Percentiles rank a stretch among this genome's conserved stretches.
Evolutionary conservation across 78 protist genomes (phyloP).

Genomic region (Bigelowiella natans): DNA sequence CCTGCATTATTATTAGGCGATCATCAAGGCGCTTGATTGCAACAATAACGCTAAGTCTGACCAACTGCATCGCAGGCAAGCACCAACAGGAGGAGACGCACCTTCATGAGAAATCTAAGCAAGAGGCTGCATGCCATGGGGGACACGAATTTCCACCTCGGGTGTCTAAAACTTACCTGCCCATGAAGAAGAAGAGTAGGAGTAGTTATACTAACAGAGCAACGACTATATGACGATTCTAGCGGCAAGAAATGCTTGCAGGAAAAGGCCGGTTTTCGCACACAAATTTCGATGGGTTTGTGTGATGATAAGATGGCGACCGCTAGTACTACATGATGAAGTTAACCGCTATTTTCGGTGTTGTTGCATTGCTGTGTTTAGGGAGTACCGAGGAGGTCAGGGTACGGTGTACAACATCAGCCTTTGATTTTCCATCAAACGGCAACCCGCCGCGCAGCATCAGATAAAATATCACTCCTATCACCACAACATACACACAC

Average conservation of each 20-base stretch:
- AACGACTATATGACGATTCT: background rate
- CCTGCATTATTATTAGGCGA: no score
- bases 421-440: background rate
- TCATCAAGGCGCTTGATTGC: no score
- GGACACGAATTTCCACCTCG: background rate
- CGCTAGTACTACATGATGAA: background rate
- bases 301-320: background rate
- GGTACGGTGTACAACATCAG: background rate
- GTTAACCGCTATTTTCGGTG: background rate
- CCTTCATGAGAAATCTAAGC: background rate
- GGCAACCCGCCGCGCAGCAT: background rate
- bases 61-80: no score
- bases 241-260: no score
- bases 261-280: background rate
- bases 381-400: background rate
- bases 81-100: background rate
- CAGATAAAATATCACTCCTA: background rate
- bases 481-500: background rate
- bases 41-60: no score
- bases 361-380: background rate
- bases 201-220: background rate
- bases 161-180: background rate
- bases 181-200: background rate
- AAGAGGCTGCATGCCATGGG: background rate
- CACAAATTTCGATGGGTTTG: background rate